Conservation (phyloP, 2,329 filamentous ascomycete genomes). For the Elsinoe australis region DNA sequence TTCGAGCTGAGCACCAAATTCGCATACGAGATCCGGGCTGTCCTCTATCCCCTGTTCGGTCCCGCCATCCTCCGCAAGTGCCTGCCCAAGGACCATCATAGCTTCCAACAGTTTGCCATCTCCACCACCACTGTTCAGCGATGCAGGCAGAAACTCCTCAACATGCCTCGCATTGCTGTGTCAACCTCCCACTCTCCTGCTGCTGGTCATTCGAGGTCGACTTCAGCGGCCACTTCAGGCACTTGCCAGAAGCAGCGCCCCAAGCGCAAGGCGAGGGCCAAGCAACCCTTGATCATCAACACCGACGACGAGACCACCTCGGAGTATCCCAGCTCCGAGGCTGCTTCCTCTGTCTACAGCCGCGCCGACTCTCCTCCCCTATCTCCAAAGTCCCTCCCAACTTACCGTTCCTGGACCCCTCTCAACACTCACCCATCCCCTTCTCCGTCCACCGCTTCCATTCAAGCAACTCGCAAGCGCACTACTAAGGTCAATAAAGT, state of each 20-base stretch:
- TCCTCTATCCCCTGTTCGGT: conserved; percentile 85
- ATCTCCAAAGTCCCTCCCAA: conserved; percentile 5
- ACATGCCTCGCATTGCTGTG: background rate
- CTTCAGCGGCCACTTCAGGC: background rate
- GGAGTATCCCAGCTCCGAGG: conserved; percentile 1
- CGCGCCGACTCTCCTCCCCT: conserved; percentile 2
- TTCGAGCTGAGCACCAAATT: conserved; percentile 83
- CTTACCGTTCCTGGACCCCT: background rate
- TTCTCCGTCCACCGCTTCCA: background rate
- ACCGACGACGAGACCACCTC: conserved; percentile 10
- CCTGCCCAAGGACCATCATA: conserved; percentile 52
- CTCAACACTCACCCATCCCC: conserved; percentile 5
- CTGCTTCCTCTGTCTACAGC: background rate
- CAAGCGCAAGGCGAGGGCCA: conserved; percentile 17
- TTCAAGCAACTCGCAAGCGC: background rate
- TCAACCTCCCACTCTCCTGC: background rate
- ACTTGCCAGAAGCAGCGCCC: background rate
- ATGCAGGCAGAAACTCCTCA: background rate
- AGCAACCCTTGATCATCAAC: background rate
- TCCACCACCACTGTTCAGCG: background rate
- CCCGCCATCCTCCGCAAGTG: conserved; percentile 69
- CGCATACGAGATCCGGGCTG: conserved; percentile 74
- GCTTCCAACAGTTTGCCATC: conserved; percentile 41
- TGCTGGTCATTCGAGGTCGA: background rate
- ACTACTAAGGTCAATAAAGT: background rate